Conservation (phyloP, 257 asterid species). For the Forsythia viridissima region DNA sequence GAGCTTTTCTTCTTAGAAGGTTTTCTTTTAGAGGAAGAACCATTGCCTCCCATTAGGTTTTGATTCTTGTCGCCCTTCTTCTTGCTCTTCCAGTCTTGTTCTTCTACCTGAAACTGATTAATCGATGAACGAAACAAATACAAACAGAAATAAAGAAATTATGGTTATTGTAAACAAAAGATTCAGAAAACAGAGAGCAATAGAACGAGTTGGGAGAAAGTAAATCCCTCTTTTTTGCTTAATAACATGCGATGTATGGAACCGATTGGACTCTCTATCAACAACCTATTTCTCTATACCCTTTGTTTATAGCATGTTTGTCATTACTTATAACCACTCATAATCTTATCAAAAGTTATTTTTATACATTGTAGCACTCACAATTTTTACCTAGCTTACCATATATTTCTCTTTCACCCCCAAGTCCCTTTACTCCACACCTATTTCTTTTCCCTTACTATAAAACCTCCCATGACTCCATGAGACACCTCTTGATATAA, state of each 20-base stretch:
- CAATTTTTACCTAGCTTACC: too few relatives aligned
- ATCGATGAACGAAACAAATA: not conserved
- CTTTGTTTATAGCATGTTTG: not conserved
- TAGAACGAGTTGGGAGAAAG: not conserved
- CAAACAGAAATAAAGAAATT: not conserved
- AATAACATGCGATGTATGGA: not conserved
- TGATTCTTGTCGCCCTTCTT: not conserved
- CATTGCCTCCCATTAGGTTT: constrained; percentile 42
- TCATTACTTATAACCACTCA: too few relatives aligned
- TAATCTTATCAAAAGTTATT: too few relatives aligned
- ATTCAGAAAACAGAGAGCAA: not conserved
- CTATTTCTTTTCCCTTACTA: not conserved
- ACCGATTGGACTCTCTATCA: not conserved
- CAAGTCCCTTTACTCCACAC: not conserved
- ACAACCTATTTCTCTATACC: not conserved
- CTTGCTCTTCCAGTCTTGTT: constrained; percentile 4
- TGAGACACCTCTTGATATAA: too few relatives aligned
- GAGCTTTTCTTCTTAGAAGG: constrained; percentile 57
- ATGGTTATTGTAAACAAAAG: not conserved
- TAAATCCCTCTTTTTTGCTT: not conserved
- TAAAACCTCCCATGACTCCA: too few relatives aligned
- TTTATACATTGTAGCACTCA: too few relatives aligned
- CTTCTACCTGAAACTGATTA: constrained; percentile 30
- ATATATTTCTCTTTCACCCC: not conserved
- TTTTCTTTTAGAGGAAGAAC: constrained; percentile 57